A percentile compares a stretch with the other conserved stretches of the same genome.
These are phyloP conservation scores for Talaromyces piceae DNA, from an alignment of 2,329 filamentous ascomycete genomes.

Conservation along the genomic window DNA sequence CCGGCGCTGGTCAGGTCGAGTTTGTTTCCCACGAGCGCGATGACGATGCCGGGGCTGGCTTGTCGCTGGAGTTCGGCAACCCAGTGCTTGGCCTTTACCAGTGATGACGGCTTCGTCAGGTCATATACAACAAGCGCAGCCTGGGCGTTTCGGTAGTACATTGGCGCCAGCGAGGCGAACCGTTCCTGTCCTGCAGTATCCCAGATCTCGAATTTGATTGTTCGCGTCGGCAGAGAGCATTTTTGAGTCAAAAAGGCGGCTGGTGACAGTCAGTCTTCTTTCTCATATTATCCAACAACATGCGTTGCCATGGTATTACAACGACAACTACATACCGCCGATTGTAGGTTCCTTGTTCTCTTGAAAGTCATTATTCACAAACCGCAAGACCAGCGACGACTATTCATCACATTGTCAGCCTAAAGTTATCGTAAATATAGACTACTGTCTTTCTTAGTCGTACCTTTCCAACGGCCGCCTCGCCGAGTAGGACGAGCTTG, in stretches of 20 bases:
- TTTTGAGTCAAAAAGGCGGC: slow-evolving; percentile 98
- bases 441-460: not conserved
- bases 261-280: slow-evolving; percentile 35
- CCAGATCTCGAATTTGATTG: slow-evolving; percentile 80
- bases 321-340: slow-evolving; percentile 57
- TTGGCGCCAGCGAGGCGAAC: slow-evolving; percentile 90
- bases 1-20: slow-evolving; percentile 67
- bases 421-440: slow-evolving; percentile 9
- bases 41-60: slow-evolving; percentile 91
- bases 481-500: slow-evolving; percentile 94
- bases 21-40: slow-evolving; percentile 95
- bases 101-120: slow-evolving; percentile 89
- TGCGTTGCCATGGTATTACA: not conserved
- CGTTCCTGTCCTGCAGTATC: slow-evolving; percentile 97
- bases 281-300: too few relatives aligned
- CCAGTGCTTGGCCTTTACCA: slow-evolving; percentile 98
- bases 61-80: slow-evolving; percentile 95
- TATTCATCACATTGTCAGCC: slow-evolving; percentile 32
- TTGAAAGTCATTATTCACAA: slow-evolving; percentile 99
- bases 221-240: slow-evolving; percentile 88
- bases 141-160: slow-evolving; percentile 99
- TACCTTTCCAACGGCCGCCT: slow-evolving; percentile 98
- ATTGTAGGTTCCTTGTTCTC: slow-evolving; percentile 99
- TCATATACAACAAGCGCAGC: slow-evolving; percentile 97
- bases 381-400: slow-evolving; percentile 95